Conservation (phyloP, 257 asterid species). For the Solanum infundibuliforme region DNA sequence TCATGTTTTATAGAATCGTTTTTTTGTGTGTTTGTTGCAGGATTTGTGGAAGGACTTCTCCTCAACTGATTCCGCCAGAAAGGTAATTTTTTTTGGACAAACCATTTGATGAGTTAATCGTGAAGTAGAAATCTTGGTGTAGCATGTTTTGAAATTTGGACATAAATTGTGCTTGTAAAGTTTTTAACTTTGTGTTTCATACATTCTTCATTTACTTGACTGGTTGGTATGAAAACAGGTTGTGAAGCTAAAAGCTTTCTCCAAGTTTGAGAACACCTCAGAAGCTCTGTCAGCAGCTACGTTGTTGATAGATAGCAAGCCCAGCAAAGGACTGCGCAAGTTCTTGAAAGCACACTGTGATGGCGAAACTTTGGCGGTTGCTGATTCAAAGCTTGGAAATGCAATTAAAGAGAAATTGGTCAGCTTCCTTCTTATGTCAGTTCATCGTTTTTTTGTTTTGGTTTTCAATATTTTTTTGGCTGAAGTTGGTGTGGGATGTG, state of each 20-base stretch:
- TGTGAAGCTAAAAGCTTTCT: constrained; percentile 71
- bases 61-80: constrained; percentile 63
- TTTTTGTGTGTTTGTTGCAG: constrained; percentile 24
- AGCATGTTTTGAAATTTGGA: background rate
- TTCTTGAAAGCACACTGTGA: constrained; percentile 70
- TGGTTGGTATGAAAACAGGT: constrained; percentile 21
- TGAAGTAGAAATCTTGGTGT: background rate
- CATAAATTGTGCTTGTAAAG: background rate
- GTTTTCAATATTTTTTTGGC: background rate
- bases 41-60: constrained; percentile 64
- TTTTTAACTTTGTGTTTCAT: background rate
- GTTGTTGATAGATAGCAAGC: constrained; percentile 53
- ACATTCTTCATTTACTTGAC: background rate
- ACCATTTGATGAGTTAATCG: background rate
- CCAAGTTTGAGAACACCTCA: constrained; percentile 70
- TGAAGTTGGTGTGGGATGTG: background rate
- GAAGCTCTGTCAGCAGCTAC: constrained; percentile 77
- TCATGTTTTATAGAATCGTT: background rate
- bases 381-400: constrained; percentile 84
- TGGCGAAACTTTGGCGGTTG: constrained; percentile 52
- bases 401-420: constrained; percentile 81
- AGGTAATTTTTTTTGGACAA: constrained; percentile 24
- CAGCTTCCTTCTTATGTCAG: background rate
- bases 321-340: constrained; percentile 69
- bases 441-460: background rate